Base-by-base conservation (phyloP, 257 asterid genomes). In the Hygrophila difformis region DNA sequence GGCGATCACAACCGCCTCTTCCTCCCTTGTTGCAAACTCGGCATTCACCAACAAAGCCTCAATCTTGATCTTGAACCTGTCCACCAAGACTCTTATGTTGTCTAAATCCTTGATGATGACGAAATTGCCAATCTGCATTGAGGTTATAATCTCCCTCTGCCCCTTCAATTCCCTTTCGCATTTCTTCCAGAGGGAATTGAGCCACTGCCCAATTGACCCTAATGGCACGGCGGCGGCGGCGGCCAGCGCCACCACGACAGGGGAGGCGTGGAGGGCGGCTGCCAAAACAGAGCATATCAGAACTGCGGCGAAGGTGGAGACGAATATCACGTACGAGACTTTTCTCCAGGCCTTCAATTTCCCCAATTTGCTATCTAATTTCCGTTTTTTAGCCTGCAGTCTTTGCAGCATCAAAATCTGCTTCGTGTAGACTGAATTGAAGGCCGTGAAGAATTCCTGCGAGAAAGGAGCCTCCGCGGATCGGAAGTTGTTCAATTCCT, bases 201-300 rank as follows among this genome's bases (percentile, higher is more conserved):
- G 56, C 91, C 91, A 82, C 16, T 56, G 68, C 50, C 94, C 91
- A 80, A 68, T 73, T 28, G 94, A 73, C 5, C 89, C 94, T 23
- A 82, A 29, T 2, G 94, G 94, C 53, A 76, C 70, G 0, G 89
- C 70, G 0, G 89, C 83, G 0, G 91, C 94, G 1, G 91, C 84
- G 2, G 81, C 85, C 48, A 78, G 17, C 0, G 91, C 86, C 0
- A 86, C 61, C 63, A 69, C 81, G 43, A 82, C 79, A 1, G 91
- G 84, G 1, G 94, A 86, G 0, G 91, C 94, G 0, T 79, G 49
- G 42, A 78, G 41, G 0, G 94, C 94, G 0, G 89, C 94, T 3
- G 89, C 91, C 61, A 82, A 86, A 41, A 78, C 91, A 1, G 94
- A 78, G 66, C 86, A 76, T 22, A 82, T 69, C 56, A 82, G 34